Conservation (phyloP, 352 stramenopile species). For the Globisporangium splendens region DNA sequence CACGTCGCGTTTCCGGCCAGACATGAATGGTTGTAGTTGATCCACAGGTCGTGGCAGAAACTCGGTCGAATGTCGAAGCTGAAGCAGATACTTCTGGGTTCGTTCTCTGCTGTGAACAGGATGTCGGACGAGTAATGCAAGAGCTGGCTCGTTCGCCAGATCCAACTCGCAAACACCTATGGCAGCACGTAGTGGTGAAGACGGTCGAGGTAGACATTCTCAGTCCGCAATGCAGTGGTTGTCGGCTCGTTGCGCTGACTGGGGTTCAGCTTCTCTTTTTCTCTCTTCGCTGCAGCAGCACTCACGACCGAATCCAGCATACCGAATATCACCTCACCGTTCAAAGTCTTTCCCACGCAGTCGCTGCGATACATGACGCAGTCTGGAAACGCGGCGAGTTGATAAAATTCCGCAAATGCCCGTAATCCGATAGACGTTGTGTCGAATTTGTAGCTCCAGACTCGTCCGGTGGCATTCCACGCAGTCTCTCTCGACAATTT, state of each 20-base stretch:
- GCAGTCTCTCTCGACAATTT: conserved; percentile 2
- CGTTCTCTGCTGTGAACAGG: neutral
- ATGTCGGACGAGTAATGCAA: conserved; percentile 7
- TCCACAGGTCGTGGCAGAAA: conserved; percentile 14
- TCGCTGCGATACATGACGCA: conserved; percentile 26
- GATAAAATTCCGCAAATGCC: conserved; percentile 21
- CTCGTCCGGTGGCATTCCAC: conserved; percentile 6
- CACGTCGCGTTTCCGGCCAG: neutral
- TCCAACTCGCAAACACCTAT: conserved; percentile 3
- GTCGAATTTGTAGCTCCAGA: conserved; percentile 42
- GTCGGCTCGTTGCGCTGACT: neutral
- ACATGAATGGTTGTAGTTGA: conserved; percentile 8
- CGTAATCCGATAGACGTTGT: conserved; percentile 29
- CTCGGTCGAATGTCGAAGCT: neutral
- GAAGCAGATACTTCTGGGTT: conserved; percentile 3
- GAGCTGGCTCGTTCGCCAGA: conserved; percentile 3
- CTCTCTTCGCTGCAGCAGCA: neutral
- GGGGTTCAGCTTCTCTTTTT: neutral
- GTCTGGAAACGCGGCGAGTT: conserved; percentile 16
- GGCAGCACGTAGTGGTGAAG: conserved; percentile 10
- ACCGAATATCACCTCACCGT: conserved; percentile 18
- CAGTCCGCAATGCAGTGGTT: conserved; percentile 2
- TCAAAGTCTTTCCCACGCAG: conserved; percentile 15
- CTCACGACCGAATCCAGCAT: conserved; percentile 35
- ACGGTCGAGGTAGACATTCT: conserved; percentile 8